A percentile compares a stretch with the other conserved stretches of the same genome.
Conservation (phyloP, 345 rosid species). For the Camelina hispida region DNA sequence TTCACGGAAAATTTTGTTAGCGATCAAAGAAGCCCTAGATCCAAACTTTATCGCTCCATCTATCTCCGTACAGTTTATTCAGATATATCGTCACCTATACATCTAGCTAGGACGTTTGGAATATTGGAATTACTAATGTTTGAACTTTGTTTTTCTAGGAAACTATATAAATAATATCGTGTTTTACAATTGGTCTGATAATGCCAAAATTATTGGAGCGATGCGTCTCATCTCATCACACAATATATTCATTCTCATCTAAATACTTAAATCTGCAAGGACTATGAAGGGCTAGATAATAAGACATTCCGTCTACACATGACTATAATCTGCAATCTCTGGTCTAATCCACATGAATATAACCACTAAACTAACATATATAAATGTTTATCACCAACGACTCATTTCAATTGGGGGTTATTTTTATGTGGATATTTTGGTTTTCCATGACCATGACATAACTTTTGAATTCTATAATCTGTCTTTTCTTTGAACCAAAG, state of each 20-base stretch:
- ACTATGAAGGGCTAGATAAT: neutral
- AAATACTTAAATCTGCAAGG: slow-evolving; percentile 1
- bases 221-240: neutral
- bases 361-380: neutral
- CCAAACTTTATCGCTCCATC: neutral
- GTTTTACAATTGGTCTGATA: neutral
- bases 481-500: slow-evolving; percentile 16
- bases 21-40: neutral
- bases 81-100: neutral
- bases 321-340: neutral
- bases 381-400: neutral
- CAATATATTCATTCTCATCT: too few relatives aligned
- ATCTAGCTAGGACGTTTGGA: slow-evolving; percentile 8
- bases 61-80: neutral
- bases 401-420: slow-evolving; percentile 10
- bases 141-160: neutral
- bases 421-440: neutral
- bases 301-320: neutral
- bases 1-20: neutral
- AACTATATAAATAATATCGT: neutral
- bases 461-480: slow-evolving; percentile 12
- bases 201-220: neutral
- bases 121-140: neutral
- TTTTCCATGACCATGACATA: slow-evolving; percentile 16
- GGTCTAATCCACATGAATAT: slow-evolving; percentile 2